Conservation (phyloP, 192 early-diverging fungal genomes). For the Coemansia sp. region DNA sequence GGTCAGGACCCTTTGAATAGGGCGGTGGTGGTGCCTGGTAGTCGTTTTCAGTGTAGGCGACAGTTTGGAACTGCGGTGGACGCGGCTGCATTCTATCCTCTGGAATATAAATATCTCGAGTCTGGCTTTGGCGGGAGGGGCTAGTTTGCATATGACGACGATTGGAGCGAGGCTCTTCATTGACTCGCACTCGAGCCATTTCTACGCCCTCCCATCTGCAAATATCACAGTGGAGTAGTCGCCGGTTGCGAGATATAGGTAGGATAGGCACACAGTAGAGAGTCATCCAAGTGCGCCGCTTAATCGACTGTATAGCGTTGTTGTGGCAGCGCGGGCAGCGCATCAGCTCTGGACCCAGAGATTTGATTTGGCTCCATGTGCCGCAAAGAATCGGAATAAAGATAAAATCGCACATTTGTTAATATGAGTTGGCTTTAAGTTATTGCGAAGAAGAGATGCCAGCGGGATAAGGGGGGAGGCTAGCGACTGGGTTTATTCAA, state of each 20-base stretch:
- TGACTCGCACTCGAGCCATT: slow-evolving; percentile 9
- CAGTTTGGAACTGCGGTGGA: slow-evolving; percentile 32
- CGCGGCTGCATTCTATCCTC: neutral
- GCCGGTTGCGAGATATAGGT: slow-evolving; percentile 38
- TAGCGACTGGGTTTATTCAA: neutral
- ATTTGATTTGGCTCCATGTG: slow-evolving; percentile 38
- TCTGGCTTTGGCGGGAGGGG: neutral
- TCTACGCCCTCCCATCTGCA: slow-evolving; percentile 47
- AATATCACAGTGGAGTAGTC: slow-evolving; percentile 43
- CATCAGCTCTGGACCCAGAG: slow-evolving; percentile 38
- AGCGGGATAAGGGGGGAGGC: neutral
- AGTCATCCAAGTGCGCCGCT: slow-evolving; percentile 45
- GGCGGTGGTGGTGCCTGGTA: slow-evolving; percentile 51
- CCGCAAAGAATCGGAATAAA: slow-evolving; percentile 41
- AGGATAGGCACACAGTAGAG: slow-evolving; percentile 44
- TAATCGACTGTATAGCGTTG: slow-evolving; percentile 42
- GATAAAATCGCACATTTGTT: slow-evolving; percentile 47
- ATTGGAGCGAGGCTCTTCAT: slow-evolving; percentile 6
- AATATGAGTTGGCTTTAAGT: neutral
- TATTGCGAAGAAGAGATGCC: neutral
- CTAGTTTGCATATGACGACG: slow-evolving; percentile 10
- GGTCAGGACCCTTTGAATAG: slow-evolving; percentile 8
- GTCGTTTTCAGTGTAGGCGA: slow-evolving; percentile 29
- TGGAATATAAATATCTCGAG: slow-evolving; percentile 19
- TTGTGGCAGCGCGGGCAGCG: slow-evolving; percentile 49